Conservation (phyloP, 1,139 yeast species). For the Lodderomyces theae region DNA sequence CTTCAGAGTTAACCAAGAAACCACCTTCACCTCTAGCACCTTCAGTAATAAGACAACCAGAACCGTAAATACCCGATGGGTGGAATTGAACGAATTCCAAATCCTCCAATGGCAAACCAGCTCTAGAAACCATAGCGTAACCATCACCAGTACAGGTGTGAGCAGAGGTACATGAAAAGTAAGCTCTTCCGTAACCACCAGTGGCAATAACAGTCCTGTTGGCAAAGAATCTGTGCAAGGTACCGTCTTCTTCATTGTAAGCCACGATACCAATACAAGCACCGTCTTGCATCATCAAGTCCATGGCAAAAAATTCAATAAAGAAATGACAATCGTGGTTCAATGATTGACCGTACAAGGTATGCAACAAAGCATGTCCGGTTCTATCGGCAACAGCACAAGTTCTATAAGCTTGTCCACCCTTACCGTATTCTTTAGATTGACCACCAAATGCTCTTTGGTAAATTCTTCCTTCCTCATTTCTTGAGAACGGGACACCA, state of each 20-base stretch:
- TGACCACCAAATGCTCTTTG: conserved; percentile 99
- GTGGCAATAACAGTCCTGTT: conserved; percentile 96
- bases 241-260: conserved; percentile 98
- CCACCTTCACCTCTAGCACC: conserved; percentile 99
- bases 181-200: conserved; percentile 98
- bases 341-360: conserved; percentile 93
- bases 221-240: conserved; percentile 95
- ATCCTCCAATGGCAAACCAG: conserved; percentile 97
- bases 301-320: conserved; percentile 96
- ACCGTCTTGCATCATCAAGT: conserved; percentile 92
- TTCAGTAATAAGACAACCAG: conserved; percentile 97
- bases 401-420: conserved; percentile 98
- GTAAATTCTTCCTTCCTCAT: conserved; percentile 93
- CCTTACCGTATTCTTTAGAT: conserved; percentile 91
- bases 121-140: conserved; percentile 96
- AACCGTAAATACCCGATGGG: conserved; percentile 98
- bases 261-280: conserved; percentile 97
- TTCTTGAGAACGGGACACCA: conserved; percentile 98
- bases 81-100: conserved; percentile 98
- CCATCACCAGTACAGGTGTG: conserved; percentile 99
- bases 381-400: conserved; percentile 99
- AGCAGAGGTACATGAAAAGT: conserved; percentile 98
- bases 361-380: conserved; percentile 95
- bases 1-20: conserved; percentile 89
- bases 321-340: conserved; percentile 97